These are phyloP conservation scores for Tulasnella sp. DNA, from an alignment of 768 basidiomycete species.

Conservation along the genomic window DNA sequence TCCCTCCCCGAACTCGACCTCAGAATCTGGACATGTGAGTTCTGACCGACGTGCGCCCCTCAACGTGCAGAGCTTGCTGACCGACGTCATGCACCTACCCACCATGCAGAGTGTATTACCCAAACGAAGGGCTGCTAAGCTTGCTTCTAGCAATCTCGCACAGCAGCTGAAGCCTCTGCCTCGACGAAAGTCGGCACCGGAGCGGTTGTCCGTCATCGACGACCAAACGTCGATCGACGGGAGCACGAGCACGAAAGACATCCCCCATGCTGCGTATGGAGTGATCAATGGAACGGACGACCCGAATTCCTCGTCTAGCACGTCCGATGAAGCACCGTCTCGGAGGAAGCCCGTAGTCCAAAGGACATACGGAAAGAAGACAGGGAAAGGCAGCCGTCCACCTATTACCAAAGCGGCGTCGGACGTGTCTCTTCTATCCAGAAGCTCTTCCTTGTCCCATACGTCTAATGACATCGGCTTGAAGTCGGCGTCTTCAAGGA, in stretches of 20 bases:
- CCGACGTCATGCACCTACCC: neutral
- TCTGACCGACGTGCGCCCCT: neutral
- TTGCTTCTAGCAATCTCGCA: neutral
- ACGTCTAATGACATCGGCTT: neutral
- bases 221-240: neutral
- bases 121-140: neutral
- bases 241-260: neutral
- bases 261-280: neutral
- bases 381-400: neutral
- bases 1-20: neutral
- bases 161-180: neutral
- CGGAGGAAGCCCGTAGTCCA: neutral
- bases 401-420: neutral
- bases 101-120: neutral
- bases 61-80: neutral
- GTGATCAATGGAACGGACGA: neutral
- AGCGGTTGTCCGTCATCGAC: neutral
- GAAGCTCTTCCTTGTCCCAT: neutral
- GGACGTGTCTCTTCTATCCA: neutral
- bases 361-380: neutral
- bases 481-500: neutral
- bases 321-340: neutral
- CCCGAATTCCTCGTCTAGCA: neutral
- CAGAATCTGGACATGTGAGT: neutral
- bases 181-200: neutral